These are phyloP conservation scores for Phoenix dactylifera DNA, from an alignment of 176 grass and related monocot genomes.

Conservation along the genomic window DNA sequence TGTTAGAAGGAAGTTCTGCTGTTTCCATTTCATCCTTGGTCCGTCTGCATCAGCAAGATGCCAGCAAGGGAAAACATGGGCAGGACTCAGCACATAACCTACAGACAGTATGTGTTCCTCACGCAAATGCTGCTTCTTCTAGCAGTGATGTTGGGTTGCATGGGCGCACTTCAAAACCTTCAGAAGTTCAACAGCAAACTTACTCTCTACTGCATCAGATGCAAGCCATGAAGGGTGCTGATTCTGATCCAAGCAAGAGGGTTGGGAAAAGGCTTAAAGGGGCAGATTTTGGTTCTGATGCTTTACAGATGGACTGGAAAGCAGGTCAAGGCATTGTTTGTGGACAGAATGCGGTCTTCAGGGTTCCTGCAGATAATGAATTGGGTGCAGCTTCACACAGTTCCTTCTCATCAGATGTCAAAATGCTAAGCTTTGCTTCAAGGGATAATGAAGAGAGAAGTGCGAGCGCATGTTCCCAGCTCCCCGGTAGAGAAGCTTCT, in stretches of 20 bases:
- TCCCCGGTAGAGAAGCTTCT: too few relatives aligned
- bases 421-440: conserved; percentile 16
- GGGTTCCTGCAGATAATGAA: conserved; percentile 2
- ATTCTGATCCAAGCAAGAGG: conserved; percentile 48
- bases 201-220: conserved; percentile 82
- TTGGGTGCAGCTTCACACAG: too few relatives aligned
- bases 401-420: neutral
- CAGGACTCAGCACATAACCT: conserved; percentile 13
- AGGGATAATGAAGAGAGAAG: conserved; percentile 16
- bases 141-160: conserved; percentile 41
- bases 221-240: conserved; percentile 49
- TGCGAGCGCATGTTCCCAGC: neutral
- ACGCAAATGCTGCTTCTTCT: conserved; percentile 11
- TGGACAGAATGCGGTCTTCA: conserved; percentile 29
- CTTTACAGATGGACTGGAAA: conserved; percentile 55
- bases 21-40: conserved; percentile 39
- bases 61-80: conserved; percentile 37
- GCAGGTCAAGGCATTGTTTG: conserved; percentile 46
- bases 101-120: too few relatives aligned
- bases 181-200: conserved; percentile 62
- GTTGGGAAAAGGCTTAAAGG: conserved; percentile 50
- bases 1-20: conserved; percentile 34
- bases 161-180: conserved; percentile 38
- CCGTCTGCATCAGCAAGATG: conserved; percentile 46
- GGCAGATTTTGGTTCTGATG: conserved; percentile 44